Evolutionary conservation across 768 basidiomycete genomes (phyloP), one percentile per base, ranked within the genome.

Genomic region (Brasilioporus rufonigricans): DNA sequence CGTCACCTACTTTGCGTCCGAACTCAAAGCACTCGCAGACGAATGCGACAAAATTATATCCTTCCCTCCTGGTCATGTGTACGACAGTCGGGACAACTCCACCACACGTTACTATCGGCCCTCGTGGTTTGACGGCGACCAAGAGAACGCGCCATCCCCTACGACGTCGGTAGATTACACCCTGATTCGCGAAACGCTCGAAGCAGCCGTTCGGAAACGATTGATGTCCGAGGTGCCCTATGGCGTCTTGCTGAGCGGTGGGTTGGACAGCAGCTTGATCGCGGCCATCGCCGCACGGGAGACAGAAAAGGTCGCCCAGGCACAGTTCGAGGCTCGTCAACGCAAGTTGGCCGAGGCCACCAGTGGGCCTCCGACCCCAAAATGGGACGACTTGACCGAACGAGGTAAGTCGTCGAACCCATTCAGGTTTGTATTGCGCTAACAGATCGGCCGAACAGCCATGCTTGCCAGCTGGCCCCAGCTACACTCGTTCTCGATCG

Each of bases 151-250:
- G 10, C 81, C 75, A 10, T 63, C 72, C 13, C 88, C 93, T 29
- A 80, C 81, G 44, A 78, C 74, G 31, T 61, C 80, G 7, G 81
- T 79, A 13, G 83, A 98, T 69, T 74, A 88, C 41, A 86, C 77
- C 8, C 71, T 81, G 23, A 72, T 99, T 31, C 83, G 95, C 39
- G 85, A 91, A 68, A 80, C 86, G 0, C 79, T 99, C 27, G 97
- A 98, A 73, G 86, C 81, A 29, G 92, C 97, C 14, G 97, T 99
- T 46, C 82, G 86, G 64, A 99, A 98, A 71, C 81, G 97, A 45
- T 75, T 99, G 19, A 99, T 99, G 97, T 90, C 89, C 29, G 97
- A 99, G 73, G 97, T 98, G 12, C 97, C 97, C 3, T 99, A 95
- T 61, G 97, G 97, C 55, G 97, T 99, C 16, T 80, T 99, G 39